Base-by-base conservation (phyloP, 106 monocot species). In the Gastrodia elata region DNA sequence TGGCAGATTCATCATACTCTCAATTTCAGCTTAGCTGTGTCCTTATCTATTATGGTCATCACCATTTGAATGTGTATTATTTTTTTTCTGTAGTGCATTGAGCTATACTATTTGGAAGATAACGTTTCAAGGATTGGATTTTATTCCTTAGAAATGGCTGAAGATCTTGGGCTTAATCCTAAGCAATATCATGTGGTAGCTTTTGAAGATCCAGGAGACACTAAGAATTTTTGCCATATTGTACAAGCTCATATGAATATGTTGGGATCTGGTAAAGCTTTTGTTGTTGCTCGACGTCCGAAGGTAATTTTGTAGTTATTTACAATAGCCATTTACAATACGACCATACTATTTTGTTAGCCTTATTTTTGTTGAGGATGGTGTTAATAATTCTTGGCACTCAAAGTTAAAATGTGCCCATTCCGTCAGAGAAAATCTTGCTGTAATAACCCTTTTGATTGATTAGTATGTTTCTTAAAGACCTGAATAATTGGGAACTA, bases 111-210 rank as follows among this genome's bases (percentile, higher is more conserved):
- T 44, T 27, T 81, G 72, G 92, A 93, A 70, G 82, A 87, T 74
- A 84, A 70, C 24, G 64, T 68, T 13, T 83, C 77, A 67, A 93
- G 80, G 75, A 58, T 89, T 27, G 92, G 92, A 65, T 89, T 93
- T 83, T 93, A 93, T 85, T 89, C 92, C 6, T 78, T 93, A 40
- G 92, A 93, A 81, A 89, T 93, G 92, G 92, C 83, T 73, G 75
- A 84, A 58, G 87, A 93, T 64, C 92, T 93, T 81, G 92, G 89
- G 68, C 72, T 93, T 41, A 74, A 85, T 61, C 92, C 89, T 28
- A 87, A 85, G 84, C 92, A 93, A 43, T 85, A 87, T 80, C 89
- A 93, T 85, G 84, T 93, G 76, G 85, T 93, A 81, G 92, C 83
- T 58, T 93, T 93, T 78, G 87, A 89, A 68, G 87, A 89, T 83